phyloP scores from a whole-genome alignment of 108 stramenopile species.

The Fragilaria crotonensis region DNA sequence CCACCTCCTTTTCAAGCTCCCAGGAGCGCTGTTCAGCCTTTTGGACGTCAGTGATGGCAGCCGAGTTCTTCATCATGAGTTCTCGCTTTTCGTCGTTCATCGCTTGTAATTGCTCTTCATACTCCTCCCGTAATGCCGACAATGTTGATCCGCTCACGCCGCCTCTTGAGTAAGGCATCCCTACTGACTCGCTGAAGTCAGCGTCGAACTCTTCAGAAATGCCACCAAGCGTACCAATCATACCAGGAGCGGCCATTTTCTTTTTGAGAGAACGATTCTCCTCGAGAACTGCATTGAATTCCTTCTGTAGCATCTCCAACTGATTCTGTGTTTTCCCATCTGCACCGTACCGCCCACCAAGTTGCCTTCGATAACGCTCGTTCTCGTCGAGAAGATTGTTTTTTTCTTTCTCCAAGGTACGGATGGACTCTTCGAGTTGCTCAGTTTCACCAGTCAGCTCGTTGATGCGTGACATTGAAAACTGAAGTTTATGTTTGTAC shows the following conservation, averaged over 20 bases:
- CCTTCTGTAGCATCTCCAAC: conserved; percentile 62
- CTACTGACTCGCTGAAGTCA: conserved; percentile 11
- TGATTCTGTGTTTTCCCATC: conserved; percentile 47
- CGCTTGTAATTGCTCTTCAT: conserved; percentile 58
- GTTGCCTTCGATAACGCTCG: conserved; percentile 78
- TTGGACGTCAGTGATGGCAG: conserved; percentile 58
- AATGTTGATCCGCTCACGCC: conserved; percentile 35
- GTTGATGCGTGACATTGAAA: conserved; percentile 30
- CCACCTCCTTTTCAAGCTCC: conserved; percentile 64
- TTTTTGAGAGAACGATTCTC: conserved; percentile 63
- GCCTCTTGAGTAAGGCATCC: conserved; percentile 11
- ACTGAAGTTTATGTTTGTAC: conserved; percentile 54
- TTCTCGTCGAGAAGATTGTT: conserved; percentile 58
- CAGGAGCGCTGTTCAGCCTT: conserved; percentile 69
- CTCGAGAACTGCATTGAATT: conserved; percentile 57
- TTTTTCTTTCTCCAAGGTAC: conserved; percentile 48
- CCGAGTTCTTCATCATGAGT: conserved; percentile 74
- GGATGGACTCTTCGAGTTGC: conserved; percentile 44
- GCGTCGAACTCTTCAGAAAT: background rate
- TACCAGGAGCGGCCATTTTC: conserved; percentile 3
- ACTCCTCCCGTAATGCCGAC: conserved; percentile 55
- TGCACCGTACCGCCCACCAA: conserved; percentile 61
- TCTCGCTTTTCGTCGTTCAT: conserved; percentile 77
- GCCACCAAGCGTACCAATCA: background rate
- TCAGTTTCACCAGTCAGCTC: conserved; percentile 36